Evolutionary conservation across 257 asterid genomes (phyloP).

Genomic region (Solanum clarkiae): DNA sequence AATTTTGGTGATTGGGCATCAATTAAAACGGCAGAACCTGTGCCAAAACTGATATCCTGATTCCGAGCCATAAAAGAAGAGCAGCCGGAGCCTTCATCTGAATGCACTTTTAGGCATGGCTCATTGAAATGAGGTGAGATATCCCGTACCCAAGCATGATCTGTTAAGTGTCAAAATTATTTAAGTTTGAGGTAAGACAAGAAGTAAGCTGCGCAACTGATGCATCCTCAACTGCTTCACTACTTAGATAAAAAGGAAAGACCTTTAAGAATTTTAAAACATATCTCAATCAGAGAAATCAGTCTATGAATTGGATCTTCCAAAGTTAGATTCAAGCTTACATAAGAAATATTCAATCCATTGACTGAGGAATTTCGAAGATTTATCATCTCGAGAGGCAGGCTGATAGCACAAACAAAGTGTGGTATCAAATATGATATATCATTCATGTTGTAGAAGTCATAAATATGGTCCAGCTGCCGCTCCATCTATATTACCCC

Average conservation of each 20-base stretch:
- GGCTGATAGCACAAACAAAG: neutral
- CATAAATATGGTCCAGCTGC: neutral
- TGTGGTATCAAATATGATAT: neutral
- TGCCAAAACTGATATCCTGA: slow-evolving; percentile 55
- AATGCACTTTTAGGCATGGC: neutral
- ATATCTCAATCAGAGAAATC: neutral
- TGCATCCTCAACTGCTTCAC: neutral
- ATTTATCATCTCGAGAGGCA: neutral
- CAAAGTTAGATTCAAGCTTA: neutral
- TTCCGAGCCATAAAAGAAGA: slow-evolving; percentile 26
- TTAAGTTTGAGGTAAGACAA: neutral
- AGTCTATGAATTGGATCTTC: neutral
- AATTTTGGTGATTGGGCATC: slow-evolving; percentile 23
- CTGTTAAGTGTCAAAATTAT: slow-evolving; percentile 14
- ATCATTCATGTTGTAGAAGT: neutral
- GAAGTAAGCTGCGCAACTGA: neutral
- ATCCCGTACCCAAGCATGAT: slow-evolving; percentile 48
- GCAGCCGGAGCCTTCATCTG: slow-evolving; percentile 7
- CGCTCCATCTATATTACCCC: too few relatives aligned
- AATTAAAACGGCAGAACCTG: slow-evolving; percentile 19
- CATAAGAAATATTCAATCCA: neutral
- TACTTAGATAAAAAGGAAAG: neutral
- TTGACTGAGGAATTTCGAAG: neutral
- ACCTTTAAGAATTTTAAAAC: neutral
- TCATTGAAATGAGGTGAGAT: slow-evolving; percentile 1